Conservation (phyloP, 345 rosid genomes). For the Conringia planisiliqua region DNA sequence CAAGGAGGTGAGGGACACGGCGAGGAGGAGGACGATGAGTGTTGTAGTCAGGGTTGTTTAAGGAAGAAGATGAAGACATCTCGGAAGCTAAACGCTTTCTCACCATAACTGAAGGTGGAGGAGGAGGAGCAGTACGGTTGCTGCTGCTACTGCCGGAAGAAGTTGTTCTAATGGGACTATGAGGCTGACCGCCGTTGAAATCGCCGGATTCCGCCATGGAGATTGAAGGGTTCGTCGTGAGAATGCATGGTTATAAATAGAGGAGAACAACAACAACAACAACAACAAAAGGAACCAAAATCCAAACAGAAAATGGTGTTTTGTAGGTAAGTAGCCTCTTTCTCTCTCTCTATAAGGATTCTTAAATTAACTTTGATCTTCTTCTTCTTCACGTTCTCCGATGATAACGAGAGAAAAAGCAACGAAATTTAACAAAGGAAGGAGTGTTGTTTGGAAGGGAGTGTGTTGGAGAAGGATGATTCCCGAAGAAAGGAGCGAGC, state of each 20-base stretch:
- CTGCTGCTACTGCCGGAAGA: conserved; percentile 27
- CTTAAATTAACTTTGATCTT: conserved; percentile 12
- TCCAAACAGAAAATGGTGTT: conserved; percentile 46
- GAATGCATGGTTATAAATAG: conserved; percentile 31
- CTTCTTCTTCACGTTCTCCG: conserved; percentile 39
- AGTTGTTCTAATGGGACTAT: conserved; percentile 15
- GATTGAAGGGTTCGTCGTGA: background rate
- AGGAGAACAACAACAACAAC: background rate
- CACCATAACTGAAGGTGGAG: conserved; percentile 39
- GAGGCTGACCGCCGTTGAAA: conserved; percentile 23
- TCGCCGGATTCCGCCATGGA: conserved; percentile 57
- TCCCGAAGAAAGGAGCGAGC: background rate
- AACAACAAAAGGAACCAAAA: conserved; percentile 24
- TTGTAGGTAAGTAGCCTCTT: background rate
- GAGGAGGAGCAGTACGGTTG: conserved; percentile 9
- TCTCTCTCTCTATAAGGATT: conserved; percentile 32
- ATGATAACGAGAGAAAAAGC: background rate
- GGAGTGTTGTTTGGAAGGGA: conserved; percentile 3
- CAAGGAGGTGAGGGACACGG: conserved; percentile 24
- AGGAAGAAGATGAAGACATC: conserved; percentile 45
- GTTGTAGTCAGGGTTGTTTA: conserved; percentile 20
- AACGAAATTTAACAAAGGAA: background rate
- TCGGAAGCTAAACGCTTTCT: conserved; percentile 90
- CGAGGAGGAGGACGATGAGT: conserved; percentile 43
- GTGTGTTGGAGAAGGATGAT: conserved; percentile 20